phyloP scores from a whole-genome alignment of 345 rosid genomes.

The Euclidium syriacum region DNA sequence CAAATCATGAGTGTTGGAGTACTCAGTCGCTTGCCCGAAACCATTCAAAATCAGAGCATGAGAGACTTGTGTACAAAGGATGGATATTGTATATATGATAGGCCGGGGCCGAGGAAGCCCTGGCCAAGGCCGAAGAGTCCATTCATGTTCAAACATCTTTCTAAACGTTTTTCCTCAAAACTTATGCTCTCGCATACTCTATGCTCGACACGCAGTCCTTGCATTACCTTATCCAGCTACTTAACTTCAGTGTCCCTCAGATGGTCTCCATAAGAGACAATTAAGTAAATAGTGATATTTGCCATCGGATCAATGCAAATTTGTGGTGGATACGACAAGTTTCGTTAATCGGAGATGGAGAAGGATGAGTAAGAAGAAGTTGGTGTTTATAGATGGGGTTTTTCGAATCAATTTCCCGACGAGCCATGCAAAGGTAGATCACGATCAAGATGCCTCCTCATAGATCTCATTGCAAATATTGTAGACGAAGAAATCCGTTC shows the following conservation, averaged over 20 bases:
- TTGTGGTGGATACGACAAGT: no score
- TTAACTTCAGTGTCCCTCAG: conserved; percentile 92
- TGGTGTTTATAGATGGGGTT: no score
- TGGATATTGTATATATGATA: conserved; percentile 91
- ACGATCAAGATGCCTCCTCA: no score
- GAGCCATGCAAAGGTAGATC: no score
- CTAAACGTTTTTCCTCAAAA: conserved; percentile 96
- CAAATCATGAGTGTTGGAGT: no score
- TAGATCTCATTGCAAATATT: no score
- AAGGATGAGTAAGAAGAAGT: no score
- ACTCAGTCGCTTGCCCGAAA: conserved; percentile 88
- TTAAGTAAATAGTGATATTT: no score
- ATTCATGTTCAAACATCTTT: conserved; percentile 83
- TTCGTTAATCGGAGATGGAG: no score
- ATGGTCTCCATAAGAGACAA: conserved; percentile 97
- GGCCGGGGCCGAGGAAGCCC: conserved; percentile 94
- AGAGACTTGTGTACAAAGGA: conserved; percentile 93
- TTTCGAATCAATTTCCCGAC: no score
- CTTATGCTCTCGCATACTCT: conserved; percentile 77
- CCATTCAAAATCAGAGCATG: conserved; percentile 69
- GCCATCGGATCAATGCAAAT: no score
- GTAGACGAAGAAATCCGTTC: no score
- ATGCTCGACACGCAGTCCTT: conserved; percentile 64
- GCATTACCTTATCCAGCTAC: conserved; percentile 60
- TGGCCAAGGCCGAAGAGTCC: conserved; percentile 89